Conservation (phyloP, 2,329 filamentous ascomycete genomes). For the Laburnicola sp. region DNA sequence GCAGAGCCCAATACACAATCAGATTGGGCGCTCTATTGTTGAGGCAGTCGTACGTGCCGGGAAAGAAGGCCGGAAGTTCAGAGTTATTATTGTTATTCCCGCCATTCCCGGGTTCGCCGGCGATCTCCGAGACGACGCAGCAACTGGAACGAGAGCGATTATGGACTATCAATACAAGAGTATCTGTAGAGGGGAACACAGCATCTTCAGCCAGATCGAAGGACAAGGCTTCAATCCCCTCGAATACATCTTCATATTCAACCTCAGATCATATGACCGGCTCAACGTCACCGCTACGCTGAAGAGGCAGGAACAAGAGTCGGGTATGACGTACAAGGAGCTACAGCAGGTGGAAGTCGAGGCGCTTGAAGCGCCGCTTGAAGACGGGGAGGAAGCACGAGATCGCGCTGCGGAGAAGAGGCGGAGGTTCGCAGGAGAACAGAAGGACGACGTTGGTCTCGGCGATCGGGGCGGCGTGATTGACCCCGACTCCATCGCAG, state of each 20-base stretch:
- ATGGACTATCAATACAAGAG: conserved; percentile 99
- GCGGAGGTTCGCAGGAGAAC: conserved; percentile 49
- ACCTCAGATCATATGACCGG: conserved; percentile 88
- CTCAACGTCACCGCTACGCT: conserved; percentile 79
- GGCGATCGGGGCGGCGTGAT: conserved; percentile 46
- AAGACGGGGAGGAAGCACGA: conserved; percentile 44
- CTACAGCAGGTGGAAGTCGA: conserved; percentile 87
- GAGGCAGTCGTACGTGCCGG: conserved; percentile 82
- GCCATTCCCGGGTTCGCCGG: conserved; percentile 93
- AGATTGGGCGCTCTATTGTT: conserved; percentile 84
- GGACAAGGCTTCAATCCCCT: conserved; percentile 73
- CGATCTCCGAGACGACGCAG: conserved; percentile 80
- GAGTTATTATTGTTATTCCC: conserved; percentile 87
- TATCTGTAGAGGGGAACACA: conserved; percentile 87
- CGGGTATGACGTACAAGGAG: conserved; percentile 81
- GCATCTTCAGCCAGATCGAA: conserved; percentile 79
- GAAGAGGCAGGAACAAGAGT: conserved; percentile 74
- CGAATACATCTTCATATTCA: conserved; percentile 90
- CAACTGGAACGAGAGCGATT: conserved; percentile 81
- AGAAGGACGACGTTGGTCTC: conserved; percentile 43
- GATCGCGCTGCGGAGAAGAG: conserved; percentile 52
- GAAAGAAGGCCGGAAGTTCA: conserved; percentile 84
- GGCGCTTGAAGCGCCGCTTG: conserved; percentile 69
- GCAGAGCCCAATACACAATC: conserved; percentile 83
- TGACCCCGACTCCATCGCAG: conserved; percentile 68